Conservation (phyloP, 768 basidiomycete genomes). For the Macrolepiota fuliginosa region DNA sequence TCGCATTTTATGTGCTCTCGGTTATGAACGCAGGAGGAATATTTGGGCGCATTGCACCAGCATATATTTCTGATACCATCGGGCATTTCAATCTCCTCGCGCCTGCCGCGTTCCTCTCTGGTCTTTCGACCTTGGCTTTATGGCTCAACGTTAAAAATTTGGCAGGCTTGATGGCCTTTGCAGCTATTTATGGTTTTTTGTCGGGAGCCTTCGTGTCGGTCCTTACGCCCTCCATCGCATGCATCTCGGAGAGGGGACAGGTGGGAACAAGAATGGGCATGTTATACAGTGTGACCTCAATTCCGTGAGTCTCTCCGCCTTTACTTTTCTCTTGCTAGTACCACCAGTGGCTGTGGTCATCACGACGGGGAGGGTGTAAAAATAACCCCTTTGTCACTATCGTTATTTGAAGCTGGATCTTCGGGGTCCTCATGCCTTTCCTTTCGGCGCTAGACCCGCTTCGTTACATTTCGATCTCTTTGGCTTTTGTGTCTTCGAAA, state of each 20-base stretch:
- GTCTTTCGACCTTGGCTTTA: constrained; percentile 53
- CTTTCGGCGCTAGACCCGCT: neutral
- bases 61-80: constrained; percentile 60
- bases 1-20: constrained; percentile 56
- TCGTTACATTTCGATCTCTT: constrained; percentile 3
- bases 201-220: constrained; percentile 70
- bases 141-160: constrained; percentile 51
- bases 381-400: neutral
- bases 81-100: constrained; percentile 68
- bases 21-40: constrained; percentile 69
- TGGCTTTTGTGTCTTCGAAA: neutral
- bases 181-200: constrained; percentile 58
- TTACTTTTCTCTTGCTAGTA: neutral
- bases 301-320: constrained; percentile 55
- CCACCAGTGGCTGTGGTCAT: neutral
- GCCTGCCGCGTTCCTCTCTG: constrained; percentile 61
- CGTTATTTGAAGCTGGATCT: neutral
- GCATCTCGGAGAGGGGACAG: constrained; percentile 56
- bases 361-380: neutral
- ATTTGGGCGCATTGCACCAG: constrained; percentile 61
- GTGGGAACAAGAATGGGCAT: constrained; percentile 65
- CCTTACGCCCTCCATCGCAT: constrained; percentile 64
- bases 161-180: constrained; percentile 45
- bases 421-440: neutral
- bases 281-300: constrained; percentile 61